A percentile compares a stretch with the other conserved stretches of the same genome.
phyloP scores from a whole-genome alignment of 345 rosid species.

The Lepidium africanum region DNA sequence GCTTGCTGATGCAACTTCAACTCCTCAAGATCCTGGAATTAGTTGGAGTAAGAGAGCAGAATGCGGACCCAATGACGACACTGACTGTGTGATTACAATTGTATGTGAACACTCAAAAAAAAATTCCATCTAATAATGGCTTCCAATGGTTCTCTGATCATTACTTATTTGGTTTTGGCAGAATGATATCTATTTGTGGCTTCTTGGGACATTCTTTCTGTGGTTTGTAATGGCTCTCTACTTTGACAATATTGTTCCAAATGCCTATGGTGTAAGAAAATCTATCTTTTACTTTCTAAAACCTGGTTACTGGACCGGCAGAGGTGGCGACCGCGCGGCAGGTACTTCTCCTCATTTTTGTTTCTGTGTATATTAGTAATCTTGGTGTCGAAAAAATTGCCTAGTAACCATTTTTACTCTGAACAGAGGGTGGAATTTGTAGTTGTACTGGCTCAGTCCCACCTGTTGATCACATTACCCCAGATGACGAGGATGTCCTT shows the following conservation, averaged over 20 bases:
- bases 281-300: constrained; percentile 63
- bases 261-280: constrained; percentile 74
- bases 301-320: constrained; percentile 86
- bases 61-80: constrained; percentile 44
- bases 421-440: constrained; percentile 79
- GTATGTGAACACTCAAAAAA: constrained; percentile 35
- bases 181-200: constrained; percentile 77
- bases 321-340: constrained; percentile 64
- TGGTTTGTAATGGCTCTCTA: constrained; percentile 80
- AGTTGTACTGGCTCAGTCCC: constrained; percentile 66
- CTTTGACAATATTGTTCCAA: constrained; percentile 79
- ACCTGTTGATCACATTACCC: constrained; percentile 40
- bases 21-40: constrained; percentile 65
- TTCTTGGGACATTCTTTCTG: constrained; percentile 44
- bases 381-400: not conserved
- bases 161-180: constrained; percentile 32
- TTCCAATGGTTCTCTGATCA: not conserved
- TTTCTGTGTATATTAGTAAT: not conserved
- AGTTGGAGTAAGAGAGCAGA: constrained; percentile 65
- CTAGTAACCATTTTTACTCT: not conserved
- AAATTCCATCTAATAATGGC: not conserved
- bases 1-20: constrained; percentile 60
- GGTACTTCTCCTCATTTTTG: constrained; percentile 38
- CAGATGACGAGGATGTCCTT: constrained; percentile 82
- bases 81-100: constrained; percentile 59